Base-by-base conservation (phyloP, 768 basidiomycete species). In the button mushroom (Agaricus bisporus) region DNA sequence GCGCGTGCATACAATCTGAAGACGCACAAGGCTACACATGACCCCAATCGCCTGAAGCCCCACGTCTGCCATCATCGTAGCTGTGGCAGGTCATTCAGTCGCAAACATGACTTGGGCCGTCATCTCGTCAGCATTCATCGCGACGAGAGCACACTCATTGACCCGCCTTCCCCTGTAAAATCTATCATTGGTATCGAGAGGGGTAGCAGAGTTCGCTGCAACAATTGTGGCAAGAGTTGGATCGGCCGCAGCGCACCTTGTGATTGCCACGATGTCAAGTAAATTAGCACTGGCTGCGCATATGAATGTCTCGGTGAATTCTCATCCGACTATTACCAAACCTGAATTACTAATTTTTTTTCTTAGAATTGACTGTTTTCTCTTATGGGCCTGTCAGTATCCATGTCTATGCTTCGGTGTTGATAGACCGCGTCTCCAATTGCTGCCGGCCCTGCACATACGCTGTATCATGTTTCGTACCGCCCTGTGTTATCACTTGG, bases 1-100 rank as follows among this genome's bases (percentile, higher is more conserved):
- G 94, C 93, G 10, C 77, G 94, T 25, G 92, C 92, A 2, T 97
- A 90, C 70, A 98, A 98, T 63, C 71, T 98, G 54, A 98, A 98
- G 74, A 95, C 94, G 0, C 94, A 97, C 68, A 85, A 90, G 80
- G 87, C 88, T 22, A 98, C 94, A 3, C 94, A 98, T 69, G 91
- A 95, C 66, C 94, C 95, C 20, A 85, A 91, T 68, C 79, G 94
- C 56, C 72, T 86, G 47, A 98, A 95, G 73, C 91, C 92, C 5
- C 88, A 91, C 65, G 79, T 85, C 42, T 98, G 94, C 68, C 88
- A 86, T 41, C 90, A 95, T 69, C 75, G 80, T 41, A 80, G 83
- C 2, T 98, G 94, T 58, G 87, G 86, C 32, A 85, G 94, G 51
- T 91, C 91, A 17, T 98, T 98, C 70, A 92, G 89, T 59, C 85